phyloP scores from a whole-genome alignment of 768 basidiomycete genomes.

The Tremella fuciformis region DNA sequence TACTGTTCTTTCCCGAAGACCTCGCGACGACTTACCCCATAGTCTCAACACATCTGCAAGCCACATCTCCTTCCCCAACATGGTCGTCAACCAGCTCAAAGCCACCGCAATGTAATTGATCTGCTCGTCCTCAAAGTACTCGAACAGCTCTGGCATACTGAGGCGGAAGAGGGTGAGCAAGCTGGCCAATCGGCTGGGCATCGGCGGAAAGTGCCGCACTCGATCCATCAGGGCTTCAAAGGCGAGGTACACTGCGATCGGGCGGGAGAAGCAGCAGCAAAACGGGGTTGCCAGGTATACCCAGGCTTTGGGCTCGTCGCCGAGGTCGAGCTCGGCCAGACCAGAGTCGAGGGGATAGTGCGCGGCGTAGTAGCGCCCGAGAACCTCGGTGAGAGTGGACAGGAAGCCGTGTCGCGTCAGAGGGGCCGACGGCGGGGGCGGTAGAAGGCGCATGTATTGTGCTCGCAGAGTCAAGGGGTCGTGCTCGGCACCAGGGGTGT shows the following conservation, averaged over 20 bases:
- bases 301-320: conserved; percentile 25
- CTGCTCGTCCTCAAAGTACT: conserved; percentile 47
- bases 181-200: conserved; percentile 37
- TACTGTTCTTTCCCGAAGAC: background rate
- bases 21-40: conserved; percentile 35
- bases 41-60: conserved; percentile 40
- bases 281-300: conserved; percentile 43
- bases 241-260: conserved; percentile 37
- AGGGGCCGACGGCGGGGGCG: conserved; percentile 35
- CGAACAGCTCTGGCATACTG: conserved; percentile 36
- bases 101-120: conserved; percentile 37
- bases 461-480: conserved; percentile 20
- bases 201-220: conserved; percentile 36
- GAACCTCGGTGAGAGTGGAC: conserved; percentile 34
- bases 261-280: conserved; percentile 34
- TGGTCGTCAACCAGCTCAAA: conserved; percentile 36
- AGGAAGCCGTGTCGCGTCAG: conserved; percentile 35
- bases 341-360: conserved; percentile 8
- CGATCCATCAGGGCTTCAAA: conserved; percentile 41
- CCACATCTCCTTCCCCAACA: conserved; percentile 44
- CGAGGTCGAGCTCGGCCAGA: background rate
- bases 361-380: conserved; percentile 39
- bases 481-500: background rate
- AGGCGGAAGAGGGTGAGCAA: conserved; percentile 41
- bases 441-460: conserved; percentile 33